Conservation (phyloP, 108 stramenopile species). For the Schizochytrium sp. region DNA sequence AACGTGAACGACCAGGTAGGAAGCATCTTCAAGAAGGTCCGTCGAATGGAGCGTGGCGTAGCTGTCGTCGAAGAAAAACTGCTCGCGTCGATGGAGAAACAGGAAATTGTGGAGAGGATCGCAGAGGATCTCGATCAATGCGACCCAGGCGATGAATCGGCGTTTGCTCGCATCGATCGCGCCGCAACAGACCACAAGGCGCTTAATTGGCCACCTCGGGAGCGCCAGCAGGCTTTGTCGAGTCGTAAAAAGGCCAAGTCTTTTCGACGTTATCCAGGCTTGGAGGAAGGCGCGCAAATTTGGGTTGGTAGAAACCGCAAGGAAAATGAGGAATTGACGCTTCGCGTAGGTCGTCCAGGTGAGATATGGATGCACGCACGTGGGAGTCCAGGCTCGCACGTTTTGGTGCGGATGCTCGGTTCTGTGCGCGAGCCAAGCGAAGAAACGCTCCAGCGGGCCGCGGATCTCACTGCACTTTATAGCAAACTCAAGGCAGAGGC, state of each 20-base stretch:
- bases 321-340: not conserved
- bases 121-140: not conserved
- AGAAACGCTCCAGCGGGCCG: not conserved
- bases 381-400: constrained; percentile 9
- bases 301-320: not conserved
- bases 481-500: not conserved
- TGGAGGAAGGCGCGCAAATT: not conserved
- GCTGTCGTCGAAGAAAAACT: not conserved
- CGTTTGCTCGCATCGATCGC: not conserved
- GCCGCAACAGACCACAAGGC: not conserved
- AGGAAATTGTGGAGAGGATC: not conserved
- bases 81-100: not conserved
- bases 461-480: not conserved
- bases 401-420: not conserved
- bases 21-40: not conserved
- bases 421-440: not conserved
- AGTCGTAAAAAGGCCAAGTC: not conserved
- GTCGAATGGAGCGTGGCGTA: not conserved
- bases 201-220: not conserved
- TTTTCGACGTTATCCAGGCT: not conserved
- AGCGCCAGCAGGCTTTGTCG: not conserved
- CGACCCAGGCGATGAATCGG: not conserved
- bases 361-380: constrained; percentile 6
- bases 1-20: not conserved
- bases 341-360: not conserved